phyloP scores from a whole-genome alignment of 306 rosid genomes.

The Prunus kanzakura region DNA sequence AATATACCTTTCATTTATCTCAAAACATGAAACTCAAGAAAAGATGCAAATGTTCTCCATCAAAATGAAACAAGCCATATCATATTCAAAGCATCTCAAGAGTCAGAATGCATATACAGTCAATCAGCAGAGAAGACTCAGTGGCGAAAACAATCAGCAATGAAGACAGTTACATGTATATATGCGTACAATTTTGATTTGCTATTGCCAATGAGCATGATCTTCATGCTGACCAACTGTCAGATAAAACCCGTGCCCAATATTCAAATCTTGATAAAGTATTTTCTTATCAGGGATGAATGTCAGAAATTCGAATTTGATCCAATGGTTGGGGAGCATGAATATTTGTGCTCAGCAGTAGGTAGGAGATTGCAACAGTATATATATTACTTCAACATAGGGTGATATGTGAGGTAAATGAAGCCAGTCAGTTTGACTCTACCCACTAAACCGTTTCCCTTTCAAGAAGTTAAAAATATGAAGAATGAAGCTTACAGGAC shows the following conservation, averaged over 20 bases:
- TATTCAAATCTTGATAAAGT: background rate
- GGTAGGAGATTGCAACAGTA: background rate
- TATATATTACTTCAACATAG: background rate
- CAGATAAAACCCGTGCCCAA: background rate
- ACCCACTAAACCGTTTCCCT: background rate
- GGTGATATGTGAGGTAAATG: background rate
- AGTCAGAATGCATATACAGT: background rate
- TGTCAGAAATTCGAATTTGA: background rate
- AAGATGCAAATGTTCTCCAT: background rate
- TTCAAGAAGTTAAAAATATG: background rate
- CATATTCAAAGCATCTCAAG: background rate
- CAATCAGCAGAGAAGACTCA: background rate
- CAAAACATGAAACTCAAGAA: background rate
- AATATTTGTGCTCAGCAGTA: background rate
- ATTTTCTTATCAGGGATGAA: background rate
- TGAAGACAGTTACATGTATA: background rate
- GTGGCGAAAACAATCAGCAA: background rate
- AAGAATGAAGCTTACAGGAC: slow-evolving; percentile 54
- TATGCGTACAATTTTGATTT: background rate
- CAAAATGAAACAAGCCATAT: background rate
- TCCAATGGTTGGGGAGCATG: background rate
- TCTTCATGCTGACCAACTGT: background rate
- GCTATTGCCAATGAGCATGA: background rate
- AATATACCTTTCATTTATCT: background rate
- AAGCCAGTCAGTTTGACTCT: background rate